Evolutionary conservation across 2,329 filamentous ascomycete species (phyloP).

Genomic region (Teratosphaeria zuluensis): DNA sequence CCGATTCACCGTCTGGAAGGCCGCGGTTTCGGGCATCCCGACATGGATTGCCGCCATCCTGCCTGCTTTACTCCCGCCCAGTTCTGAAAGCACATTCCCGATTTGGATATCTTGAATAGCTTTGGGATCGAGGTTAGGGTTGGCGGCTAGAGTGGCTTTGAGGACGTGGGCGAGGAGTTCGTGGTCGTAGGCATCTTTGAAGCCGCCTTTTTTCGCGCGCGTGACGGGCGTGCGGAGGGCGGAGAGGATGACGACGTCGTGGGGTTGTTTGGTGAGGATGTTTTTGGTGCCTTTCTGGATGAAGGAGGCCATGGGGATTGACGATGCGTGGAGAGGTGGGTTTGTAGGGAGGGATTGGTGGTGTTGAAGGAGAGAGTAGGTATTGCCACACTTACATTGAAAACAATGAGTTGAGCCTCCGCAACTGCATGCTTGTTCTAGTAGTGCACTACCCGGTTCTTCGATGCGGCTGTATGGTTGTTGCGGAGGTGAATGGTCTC

Average conservation of each 20-base stretch:
- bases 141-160: constrained; percentile 59
- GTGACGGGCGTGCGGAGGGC: constrained; percentile 83
- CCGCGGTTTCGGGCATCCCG: constrained; percentile 61
- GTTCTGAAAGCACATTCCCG: constrained; percentile 81
- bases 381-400: background rate
- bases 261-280: constrained; percentile 67
- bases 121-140: constrained; percentile 61
- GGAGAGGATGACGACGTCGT: constrained; percentile 80
- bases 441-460: background rate
- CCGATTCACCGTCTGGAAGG: constrained; percentile 79
- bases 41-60: constrained; percentile 85
- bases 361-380: background rate
- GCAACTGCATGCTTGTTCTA: background rate
- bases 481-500: background rate
- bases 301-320: constrained; percentile 30
- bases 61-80: constrained; percentile 81
- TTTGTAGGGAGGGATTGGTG: background rate
- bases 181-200: constrained; percentile 85
- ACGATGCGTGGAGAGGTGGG: background rate
- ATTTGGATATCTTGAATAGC: constrained; percentile 73
- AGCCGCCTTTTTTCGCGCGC: constrained; percentile 68
- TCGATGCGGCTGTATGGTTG: background rate
- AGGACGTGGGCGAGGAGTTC: constrained; percentile 65
- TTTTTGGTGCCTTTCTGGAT: constrained; percentile 54
- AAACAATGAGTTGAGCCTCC: background rate